Conservation (phyloP, 495 filamentous ascomycete genomes). For the Rhizodiscina lignyota region DNA sequence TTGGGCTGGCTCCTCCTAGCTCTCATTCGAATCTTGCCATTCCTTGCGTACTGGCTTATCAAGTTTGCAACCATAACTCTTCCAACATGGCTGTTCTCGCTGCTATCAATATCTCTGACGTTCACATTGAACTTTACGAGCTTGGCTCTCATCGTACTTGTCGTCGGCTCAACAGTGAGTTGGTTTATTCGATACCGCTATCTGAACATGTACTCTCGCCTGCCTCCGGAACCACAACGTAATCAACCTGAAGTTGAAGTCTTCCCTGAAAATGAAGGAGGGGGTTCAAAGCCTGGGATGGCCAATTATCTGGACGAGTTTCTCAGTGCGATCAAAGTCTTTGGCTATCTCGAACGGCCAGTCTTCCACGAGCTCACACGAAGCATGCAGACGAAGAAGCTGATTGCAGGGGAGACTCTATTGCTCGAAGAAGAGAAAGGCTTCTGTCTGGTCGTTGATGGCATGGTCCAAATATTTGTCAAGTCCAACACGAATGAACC, state of each 20-base stretch:
- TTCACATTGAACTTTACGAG: constrained; percentile 98
- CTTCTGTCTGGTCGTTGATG: constrained; percentile 94
- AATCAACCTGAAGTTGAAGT: constrained; percentile 92
- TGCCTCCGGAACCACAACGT: constrained; percentile 86
- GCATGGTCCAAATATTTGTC: constrained; percentile 93
- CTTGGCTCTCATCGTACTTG: constrained; percentile 63
- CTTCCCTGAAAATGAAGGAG: constrained; percentile 82
- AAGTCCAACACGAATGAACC: constrained; percentile 63
- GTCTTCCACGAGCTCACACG: constrained; percentile 96
- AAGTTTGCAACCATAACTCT: constrained; percentile 77
- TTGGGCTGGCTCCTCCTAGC: constrained; percentile 24
- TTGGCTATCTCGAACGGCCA: constrained; percentile 88
- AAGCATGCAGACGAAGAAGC: constrained; percentile 92
- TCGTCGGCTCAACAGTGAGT: constrained; percentile 60
- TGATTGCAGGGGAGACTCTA: constrained; percentile 89
- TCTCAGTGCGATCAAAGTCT: constrained; percentile 96
- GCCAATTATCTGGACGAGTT: constrained; percentile 96
- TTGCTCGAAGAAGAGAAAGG: constrained; percentile 95
- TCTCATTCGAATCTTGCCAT: constrained; percentile 49
- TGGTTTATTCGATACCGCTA: constrained; percentile 92
- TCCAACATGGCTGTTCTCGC: constrained; percentile 76
- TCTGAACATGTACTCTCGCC: constrained; percentile 83
- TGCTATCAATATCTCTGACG: constrained; percentile 90
- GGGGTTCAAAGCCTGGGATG: constrained; percentile 76
- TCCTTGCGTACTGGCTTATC: constrained; percentile 63